Base-by-base conservation (phyloP, 805 yeast genomes). In the Candida alai region DNA sequence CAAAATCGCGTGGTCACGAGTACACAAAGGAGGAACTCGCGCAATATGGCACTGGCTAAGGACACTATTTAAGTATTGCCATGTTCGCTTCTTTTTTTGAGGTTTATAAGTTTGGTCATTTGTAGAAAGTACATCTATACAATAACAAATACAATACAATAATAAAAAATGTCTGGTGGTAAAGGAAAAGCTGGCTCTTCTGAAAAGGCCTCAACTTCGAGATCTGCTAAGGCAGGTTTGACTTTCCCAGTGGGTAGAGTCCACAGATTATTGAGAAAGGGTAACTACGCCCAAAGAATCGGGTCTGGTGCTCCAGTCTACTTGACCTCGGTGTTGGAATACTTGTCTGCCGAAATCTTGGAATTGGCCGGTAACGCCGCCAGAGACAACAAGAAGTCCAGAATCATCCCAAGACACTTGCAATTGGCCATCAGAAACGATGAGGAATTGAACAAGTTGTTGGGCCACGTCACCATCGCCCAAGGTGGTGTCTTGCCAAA, bases 401-500 rank as follows among this genome's bases (percentile, higher is more conserved):
- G 73, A 67, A 67, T 67, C 33, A 65, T 67, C 54, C 73, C 73
- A 57, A 67, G 73, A 66, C 72, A 67, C 56, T 66, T 67, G 54
- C 72, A 67, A 54, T 67, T 67, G 53, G 73, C 73, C 51, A 66
- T 67, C 65, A 67, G 73, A 66, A 67, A 67, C 53, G 73, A 67
- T 65, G 73, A 67, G 56, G 73, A 67, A 53, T 67, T 67, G 53
- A 67, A 67, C 59, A 67, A 67, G 52, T 67, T 67, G 54, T 65
- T 67, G 51, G 72, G 72, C 43, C 69, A 67, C 54, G 73, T 67
- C 49, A 67, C 73, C 32, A 67, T 67, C 33, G 73, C 73, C 34
- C 72, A 67, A 58, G 73, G 73, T 65, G 73, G 73, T 65, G 73
- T 67, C 43, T 67, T 67, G 54, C 73, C 73, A 62, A 67, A 67